These are phyloP conservation scores for Polyporus arcularius DNA, from an alignment of 768 basidiomycete genomes.

Conservation along the genomic window DNA sequence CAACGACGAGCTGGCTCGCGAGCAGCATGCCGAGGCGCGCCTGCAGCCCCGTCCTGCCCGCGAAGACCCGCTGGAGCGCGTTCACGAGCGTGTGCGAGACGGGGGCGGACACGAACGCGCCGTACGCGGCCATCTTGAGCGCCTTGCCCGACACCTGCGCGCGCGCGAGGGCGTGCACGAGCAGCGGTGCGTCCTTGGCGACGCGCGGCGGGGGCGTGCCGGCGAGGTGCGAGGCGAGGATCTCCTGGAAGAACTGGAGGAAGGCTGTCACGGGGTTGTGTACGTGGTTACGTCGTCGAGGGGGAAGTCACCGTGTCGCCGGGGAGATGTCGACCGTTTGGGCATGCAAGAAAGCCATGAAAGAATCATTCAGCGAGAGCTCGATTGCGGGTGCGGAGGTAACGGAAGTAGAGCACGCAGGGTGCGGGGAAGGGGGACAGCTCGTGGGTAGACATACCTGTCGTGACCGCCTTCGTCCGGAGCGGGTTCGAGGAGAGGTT, in stretches of 20 bases:
- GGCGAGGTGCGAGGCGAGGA: slow-evolving; percentile 73
- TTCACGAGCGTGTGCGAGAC: slow-evolving; percentile 75
- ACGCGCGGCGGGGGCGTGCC: slow-evolving; percentile 53
- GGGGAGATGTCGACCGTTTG: not conserved
- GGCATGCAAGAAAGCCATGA: not conserved
- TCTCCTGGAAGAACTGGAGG: slow-evolving; percentile 66
- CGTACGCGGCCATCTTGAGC: slow-evolving; percentile 82
- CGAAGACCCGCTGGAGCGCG: slow-evolving; percentile 71
- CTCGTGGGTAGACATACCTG: slow-evolving; percentile 43
- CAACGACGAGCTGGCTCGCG: slow-evolving; percentile 72
- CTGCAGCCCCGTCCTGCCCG: slow-evolving; percentile 64
- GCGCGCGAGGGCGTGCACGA: slow-evolving; percentile 53
- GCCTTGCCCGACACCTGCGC: slow-evolving; percentile 69
- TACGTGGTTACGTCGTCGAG: not conserved
- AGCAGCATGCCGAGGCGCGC: slow-evolving; percentile 73
- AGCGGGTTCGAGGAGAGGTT: slow-evolving; percentile 71
- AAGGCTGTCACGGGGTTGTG: slow-evolving; percentile 26
- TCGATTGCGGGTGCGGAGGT: not conserved
- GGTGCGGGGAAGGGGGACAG: not conserved
- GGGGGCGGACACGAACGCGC: slow-evolving; percentile 82
- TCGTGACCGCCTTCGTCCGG: slow-evolving; percentile 79
- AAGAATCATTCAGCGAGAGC: too few species aligned
- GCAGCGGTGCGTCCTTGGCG: slow-evolving; percentile 53
- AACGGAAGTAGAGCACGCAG: not conserved
- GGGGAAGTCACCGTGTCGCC: not conserved